phyloP scores from a whole-genome alignment of 192 early-diverging fungal species.

The Jimgerdemannia flammicorona region DNA sequence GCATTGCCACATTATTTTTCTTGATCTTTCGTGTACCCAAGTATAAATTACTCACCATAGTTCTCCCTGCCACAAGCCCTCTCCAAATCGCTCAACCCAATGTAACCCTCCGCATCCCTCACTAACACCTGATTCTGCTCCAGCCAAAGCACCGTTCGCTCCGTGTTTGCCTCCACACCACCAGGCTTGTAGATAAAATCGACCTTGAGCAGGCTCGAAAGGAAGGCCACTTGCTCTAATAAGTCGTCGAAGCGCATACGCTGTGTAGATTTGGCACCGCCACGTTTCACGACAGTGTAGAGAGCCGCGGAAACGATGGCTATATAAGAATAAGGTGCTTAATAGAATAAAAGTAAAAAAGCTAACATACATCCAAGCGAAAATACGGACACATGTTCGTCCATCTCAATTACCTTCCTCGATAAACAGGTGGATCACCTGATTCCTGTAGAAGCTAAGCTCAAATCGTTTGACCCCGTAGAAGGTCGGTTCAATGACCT shows the following conservation, averaged over 20 bases:
- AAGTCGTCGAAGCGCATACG: conserved; percentile 52
- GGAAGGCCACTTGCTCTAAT: conserved; percentile 63
- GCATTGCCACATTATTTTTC: too few relatives aligned
- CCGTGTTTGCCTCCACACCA: conserved; percentile 62
- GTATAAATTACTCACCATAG: conserved; percentile 39
- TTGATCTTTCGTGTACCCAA: neutral
- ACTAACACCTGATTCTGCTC: conserved; percentile 46
- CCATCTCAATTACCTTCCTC: conserved; percentile 41
- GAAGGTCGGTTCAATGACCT: conserved; percentile 79
- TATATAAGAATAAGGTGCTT: conserved; percentile 3
- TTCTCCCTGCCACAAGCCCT: conserved; percentile 53
- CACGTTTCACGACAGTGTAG: conserved; percentile 75
- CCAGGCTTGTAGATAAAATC: conserved; percentile 81
- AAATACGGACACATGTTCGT: neutral
- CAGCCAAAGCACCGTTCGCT: conserved; percentile 56
- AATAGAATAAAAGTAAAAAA: conserved; percentile 12
- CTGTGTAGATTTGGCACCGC: conserved; percentile 67
- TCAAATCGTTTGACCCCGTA: conserved; percentile 81
- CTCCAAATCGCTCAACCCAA: conserved; percentile 49
- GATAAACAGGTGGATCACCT: conserved; percentile 60
- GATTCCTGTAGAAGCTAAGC: conserved; percentile 79
- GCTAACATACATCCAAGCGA: neutral
- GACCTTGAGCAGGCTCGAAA: conserved; percentile 70
- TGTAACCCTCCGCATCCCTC: conserved; percentile 37
- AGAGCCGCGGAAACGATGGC: conserved; percentile 72